Conservation (phyloP, 345 rosid genomes). For the Salix arbutifolia region DNA sequence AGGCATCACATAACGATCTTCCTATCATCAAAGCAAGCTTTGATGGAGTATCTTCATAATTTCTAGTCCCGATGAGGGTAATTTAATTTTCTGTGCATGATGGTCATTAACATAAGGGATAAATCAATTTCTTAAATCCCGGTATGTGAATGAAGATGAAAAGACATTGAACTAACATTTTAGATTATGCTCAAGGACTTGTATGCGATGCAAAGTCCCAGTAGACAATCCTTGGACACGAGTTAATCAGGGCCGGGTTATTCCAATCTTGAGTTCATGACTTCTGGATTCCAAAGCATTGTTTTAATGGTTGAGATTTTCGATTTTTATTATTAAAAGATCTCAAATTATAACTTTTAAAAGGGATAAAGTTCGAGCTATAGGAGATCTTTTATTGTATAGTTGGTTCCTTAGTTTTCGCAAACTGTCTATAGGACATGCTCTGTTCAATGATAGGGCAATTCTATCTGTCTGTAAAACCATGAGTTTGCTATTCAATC, state of each 20-base stretch:
- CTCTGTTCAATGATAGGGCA: slow-evolving; percentile 1
- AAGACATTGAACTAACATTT: not conserved
- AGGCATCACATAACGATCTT: not conserved
- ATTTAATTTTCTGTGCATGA: slow-evolving; percentile 2
- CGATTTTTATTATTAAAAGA: not conserved
- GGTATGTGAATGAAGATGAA: not conserved
- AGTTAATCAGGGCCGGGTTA: no score
- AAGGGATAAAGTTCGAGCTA: no score
- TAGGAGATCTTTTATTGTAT: no score
- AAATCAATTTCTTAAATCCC: not conserved
- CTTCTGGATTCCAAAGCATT: no score
- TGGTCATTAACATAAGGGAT: not conserved
- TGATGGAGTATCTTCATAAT: not conserved
- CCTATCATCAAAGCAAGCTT: not conserved
- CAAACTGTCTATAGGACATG: no score
- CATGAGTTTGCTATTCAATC: slow-evolving; percentile 6
- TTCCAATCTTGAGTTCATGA: no score
- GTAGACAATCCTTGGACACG: no score
- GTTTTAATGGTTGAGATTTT: no score
- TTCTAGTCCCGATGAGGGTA: not conserved
- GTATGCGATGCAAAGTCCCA: no score
- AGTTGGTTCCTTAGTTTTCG: no score
- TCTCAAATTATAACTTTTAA: no score
- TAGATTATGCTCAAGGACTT: not conserved
- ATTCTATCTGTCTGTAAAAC: slow-evolving; percentile 25